Conservation (phyloP, 306 rosid species). For the Erythrophleum fordii region DNA sequence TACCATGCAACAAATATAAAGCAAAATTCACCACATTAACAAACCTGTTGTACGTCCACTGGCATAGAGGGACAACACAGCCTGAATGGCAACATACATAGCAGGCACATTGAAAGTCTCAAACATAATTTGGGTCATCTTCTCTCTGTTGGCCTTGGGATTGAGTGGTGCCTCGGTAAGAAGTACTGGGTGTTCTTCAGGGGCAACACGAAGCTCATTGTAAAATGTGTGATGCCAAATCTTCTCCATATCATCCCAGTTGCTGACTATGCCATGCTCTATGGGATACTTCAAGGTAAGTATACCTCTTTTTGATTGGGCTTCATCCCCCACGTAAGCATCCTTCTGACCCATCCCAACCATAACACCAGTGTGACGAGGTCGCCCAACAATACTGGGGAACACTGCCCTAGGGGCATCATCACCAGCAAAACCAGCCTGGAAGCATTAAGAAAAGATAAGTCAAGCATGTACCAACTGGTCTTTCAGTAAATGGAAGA, state of each 20-base stretch:
- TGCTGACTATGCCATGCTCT: conserved; percentile 80
- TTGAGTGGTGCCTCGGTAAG: conserved; percentile 81
- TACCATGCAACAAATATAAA: not conserved
- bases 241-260: conserved; percentile 84
- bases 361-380: conserved; percentile 72
- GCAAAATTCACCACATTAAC: conserved; percentile 25
- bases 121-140: conserved; percentile 81
- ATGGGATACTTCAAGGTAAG: conserved; percentile 73
- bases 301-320: conserved; percentile 71
- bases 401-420: conserved; percentile 76
- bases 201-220: conserved; percentile 75
- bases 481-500: not conserved
- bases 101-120: conserved; percentile 73
- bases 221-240: conserved; percentile 77
- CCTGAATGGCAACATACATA: conserved; percentile 70
- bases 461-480: not conserved
- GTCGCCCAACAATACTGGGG: conserved; percentile 71
- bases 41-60: conserved; percentile 82
- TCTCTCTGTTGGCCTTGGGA: conserved; percentile 81
- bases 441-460: conserved; percentile 29
- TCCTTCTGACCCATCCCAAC: conserved; percentile 81
- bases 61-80: conserved; percentile 70
- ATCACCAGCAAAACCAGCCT: conserved; percentile 77
- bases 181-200: conserved; percentile 78
- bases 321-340: conserved; percentile 77